phyloP scores from a whole-genome alignment of 176 grass and related monocot species.

The Rhynchospora tenuis region DNA sequence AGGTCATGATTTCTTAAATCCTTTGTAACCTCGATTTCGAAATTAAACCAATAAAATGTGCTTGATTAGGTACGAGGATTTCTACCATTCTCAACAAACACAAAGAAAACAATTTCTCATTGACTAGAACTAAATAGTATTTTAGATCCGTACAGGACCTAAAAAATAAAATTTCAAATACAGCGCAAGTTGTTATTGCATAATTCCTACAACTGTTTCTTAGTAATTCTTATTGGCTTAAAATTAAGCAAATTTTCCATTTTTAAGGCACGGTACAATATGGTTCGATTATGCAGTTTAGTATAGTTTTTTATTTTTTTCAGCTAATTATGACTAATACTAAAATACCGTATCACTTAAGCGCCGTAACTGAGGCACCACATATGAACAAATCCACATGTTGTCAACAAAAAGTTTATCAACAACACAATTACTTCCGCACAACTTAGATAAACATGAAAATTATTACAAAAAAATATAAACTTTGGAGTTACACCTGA shows the following conservation, averaged over 20 bases:
- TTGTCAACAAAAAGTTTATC: background rate
- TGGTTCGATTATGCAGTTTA: no score
- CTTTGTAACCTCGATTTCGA: background rate
- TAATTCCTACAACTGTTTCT: no score
- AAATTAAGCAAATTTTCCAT: background rate
- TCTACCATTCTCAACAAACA: slow-evolving; percentile 2
- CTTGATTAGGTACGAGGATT: slow-evolving; percentile 1
- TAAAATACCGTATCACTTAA: no score
- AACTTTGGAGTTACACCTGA: background rate
- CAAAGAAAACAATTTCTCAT: background rate
- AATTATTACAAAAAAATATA: slow-evolving; percentile 6
- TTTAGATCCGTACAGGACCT: background rate
- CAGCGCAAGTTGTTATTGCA: background rate
- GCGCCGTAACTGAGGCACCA: no score
- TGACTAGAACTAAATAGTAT: background rate
- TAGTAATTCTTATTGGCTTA: background rate
- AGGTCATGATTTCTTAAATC: slow-evolving; percentile 9
- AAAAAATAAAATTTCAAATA: background rate
- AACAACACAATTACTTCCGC: background rate
- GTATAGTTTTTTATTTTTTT: no score
- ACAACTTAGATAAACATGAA: background rate
- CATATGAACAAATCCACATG: background rate
- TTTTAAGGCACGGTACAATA: no score
- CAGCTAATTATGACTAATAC: no score
- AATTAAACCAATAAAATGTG: background rate